Evolutionary conservation across 495 filamentous ascomycete species (phyloP), one percentile per base, ranked within the genome.

Genomic region (Hyphodiscus hymeniophilus): DNA sequence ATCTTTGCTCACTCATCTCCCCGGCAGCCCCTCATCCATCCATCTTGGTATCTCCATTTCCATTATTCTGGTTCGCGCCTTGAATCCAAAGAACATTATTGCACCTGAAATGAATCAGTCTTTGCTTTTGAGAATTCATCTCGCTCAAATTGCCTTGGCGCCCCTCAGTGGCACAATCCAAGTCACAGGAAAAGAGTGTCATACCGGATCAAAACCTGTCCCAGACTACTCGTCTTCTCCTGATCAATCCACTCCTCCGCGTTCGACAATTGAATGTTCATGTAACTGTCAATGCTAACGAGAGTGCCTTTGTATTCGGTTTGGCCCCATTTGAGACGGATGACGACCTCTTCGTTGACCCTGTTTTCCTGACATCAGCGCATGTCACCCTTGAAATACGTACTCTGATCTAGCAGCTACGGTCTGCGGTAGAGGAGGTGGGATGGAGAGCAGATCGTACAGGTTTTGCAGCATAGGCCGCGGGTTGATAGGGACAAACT

Each of bases 81-180:
- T 81, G 80, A 64, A 98, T 89, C 82, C 87, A 98, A 38, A 98
- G 75, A 23, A 98, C 92, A 58, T 98, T 98, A 65, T 98, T 94
- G 71, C 89, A 87, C 61, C 85, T 91, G 28, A 28, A 31, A 24
- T 21, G 6, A 40, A 22, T 40, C 13, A 8, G 6, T 16, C 13
- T 16, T 26, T 16, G 23, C 18, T 26, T 18, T 16, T 28, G 11
- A 36, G 15, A 28, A 15, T 16, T 24, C 41, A 31, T 38, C 23
- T 30, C 54, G 13, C 22, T n/a, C 11, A 11, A 11, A 12, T n/a
- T 36, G 17, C 40, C n/a, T 22, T 18, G 2, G 6, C 31, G 5
- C 26, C 24, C 44, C 31, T 30, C 31, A 11, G 7, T 5, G 10
- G 22, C 24, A 2, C 7, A 38, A 15, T 32, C 26, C 26, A 28